Base-by-base conservation (phyloP, 768 basidiomycete genomes). In the Boletus eberwhitei region DNA sequence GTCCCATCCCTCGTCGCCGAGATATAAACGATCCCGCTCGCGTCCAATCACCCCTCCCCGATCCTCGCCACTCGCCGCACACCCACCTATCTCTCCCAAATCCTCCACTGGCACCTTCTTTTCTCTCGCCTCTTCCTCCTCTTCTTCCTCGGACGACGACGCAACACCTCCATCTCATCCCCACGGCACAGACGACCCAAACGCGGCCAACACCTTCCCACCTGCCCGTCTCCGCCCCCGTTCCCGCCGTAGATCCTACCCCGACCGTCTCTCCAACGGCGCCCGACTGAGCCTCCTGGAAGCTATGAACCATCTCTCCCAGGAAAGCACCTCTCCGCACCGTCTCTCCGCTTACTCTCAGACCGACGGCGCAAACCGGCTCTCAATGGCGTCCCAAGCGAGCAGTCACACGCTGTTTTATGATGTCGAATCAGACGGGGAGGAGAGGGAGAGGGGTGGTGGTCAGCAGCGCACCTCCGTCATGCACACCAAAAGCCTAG, bases 321-420 rank as follows among this genome's bases (percentile, higher is more conserved):
- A 65, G n/a, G 64, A 63, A 48, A 31, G 37, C 39, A 13, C 36
- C 1, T 8, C 47, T 38, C 13, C 32, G 16, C 39, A 54, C 8
- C 53, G 40, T 39, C 42, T 50, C 32, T 54, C 63, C 1, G 42
- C 26, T 9, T 29, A 35, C 16, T 55, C 60, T 16, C 62, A 55
- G 22, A 12, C 35, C 0, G 55, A 62, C 8, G 45, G 13, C 2
- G 24, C 32, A 34, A 65, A 64, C 16, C 62, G 67, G 1, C 59
- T 71, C 44, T 69, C 67, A 0, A 36, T 59, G 2, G 44, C 51
- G 0, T 71, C 69, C 17, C 57, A 61, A 29, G 49, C 58, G 17
- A 69, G 67, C 16, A 67, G 67, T 1, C 60, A 65, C 24, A 71
- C 68, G 3, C 52, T 63, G 21, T 69, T 70, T 46, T 69, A 57